A percentile compares a stretch with the other conserved stretches of the same genome.
Evolutionary conservation across 495 filamentous ascomycete genomes (phyloP).

Genomic region (Aspergillus egyptiacus): DNA sequence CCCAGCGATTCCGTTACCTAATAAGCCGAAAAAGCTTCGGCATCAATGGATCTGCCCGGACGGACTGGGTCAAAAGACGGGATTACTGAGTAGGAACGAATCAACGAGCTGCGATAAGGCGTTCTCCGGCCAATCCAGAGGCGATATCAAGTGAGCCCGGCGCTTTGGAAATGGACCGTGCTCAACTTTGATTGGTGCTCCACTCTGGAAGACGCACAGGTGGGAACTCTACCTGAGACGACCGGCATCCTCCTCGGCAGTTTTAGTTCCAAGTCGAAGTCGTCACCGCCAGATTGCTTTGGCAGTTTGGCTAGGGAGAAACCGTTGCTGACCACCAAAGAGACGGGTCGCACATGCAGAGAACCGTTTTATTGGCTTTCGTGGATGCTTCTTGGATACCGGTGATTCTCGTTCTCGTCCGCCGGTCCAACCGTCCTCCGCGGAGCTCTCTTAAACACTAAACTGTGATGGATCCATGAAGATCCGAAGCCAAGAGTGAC

Average conservation of each 20-base stretch:
- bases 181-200: constrained; percentile 18
- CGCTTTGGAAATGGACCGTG: constrained; percentile 13
- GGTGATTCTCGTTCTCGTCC: not conserved
- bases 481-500: not conserved
- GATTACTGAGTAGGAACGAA: constrained; percentile 8
- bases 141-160: constrained; percentile 6
- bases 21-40: constrained; percentile 14
- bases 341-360: not conserved
- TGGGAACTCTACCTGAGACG: not conserved
- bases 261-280: not conserved
- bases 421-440: not conserved
- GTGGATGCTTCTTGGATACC: not conserved
- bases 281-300: constrained; percentile 4
- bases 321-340: constrained; percentile 4
- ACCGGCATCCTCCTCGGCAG: not conserved
- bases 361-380: constrained; percentile 1
- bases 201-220: not conserved
- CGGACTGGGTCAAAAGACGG: too few species aligned
- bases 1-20: not conserved
- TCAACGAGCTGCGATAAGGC: constrained; percentile 17
- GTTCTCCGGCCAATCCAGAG: constrained; percentile 18
- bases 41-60: constrained; percentile 21
- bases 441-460: constrained; percentile 16
- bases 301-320: constrained; percentile 3
- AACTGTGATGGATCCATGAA: not conserved